Evolutionary conservation across 805 yeast species (phyloP).

Genomic region (Spathaspora hagerdaliae): DNA sequence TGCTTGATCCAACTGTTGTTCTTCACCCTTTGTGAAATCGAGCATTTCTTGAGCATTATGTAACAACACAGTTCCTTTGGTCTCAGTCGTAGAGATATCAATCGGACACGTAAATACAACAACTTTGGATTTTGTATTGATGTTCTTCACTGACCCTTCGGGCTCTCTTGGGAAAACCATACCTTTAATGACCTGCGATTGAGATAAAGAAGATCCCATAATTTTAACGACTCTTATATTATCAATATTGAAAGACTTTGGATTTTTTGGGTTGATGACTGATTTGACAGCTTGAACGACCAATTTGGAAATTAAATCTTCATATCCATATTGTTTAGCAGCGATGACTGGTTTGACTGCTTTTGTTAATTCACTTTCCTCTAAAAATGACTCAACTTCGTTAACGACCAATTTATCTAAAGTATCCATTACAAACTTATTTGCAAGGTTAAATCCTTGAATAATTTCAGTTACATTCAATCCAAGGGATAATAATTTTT

Average conservation of each 20-base stretch:
- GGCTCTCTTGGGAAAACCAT: constrained; percentile 98
- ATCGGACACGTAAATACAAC: constrained; percentile 92
- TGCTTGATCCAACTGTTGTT: constrained; percentile 81
- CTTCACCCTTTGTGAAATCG: constrained; percentile 94
- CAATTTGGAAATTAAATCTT: constrained; percentile 68
- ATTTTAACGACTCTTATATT: constrained; percentile 93
- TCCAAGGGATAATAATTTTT: constrained; percentile 79
- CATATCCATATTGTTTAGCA: constrained; percentile 90
- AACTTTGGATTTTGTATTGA: constrained; percentile 65
- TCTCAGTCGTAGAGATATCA: constrained; percentile 94
- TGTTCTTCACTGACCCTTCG: constrained; percentile 80
- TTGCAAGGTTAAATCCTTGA: constrained; percentile 91
- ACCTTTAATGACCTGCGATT: constrained; percentile 83
- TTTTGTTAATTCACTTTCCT: constrained; percentile 53
- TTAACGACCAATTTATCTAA: constrained; percentile 65
- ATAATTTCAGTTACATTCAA: constrained; percentile 87
- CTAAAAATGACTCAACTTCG: constrained; percentile 53
- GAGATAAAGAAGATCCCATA: constrained; percentile 80
- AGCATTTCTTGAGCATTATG: constrained; percentile 97
- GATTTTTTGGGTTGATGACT: constrained; percentile 65
- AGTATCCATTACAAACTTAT: constrained; percentile 63
- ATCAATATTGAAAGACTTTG: constrained; percentile 78
- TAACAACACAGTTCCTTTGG: constrained; percentile 93
- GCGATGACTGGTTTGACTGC: constrained; percentile 84
- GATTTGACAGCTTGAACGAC: constrained; percentile 82